Base-by-base conservation (phyloP, 2,329 filamentous ascomycete genomes). In the Apiospora phragmitis region DNA sequence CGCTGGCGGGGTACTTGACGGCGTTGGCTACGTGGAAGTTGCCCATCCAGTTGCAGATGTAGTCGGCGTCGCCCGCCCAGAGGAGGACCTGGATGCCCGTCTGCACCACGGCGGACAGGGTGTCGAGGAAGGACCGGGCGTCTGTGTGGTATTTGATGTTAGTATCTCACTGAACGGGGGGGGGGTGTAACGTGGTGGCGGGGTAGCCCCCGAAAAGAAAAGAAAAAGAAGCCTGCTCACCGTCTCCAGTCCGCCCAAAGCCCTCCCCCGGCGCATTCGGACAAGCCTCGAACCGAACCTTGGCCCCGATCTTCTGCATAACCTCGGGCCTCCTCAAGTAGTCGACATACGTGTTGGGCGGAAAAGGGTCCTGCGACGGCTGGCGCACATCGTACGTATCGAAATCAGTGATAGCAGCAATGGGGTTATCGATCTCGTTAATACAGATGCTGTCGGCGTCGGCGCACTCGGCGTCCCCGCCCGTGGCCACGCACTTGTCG, bases 31-130 rank as follows among this genome's bases (percentile, higher is more conserved):
- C 83, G 14, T 78, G 80, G 7, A 85, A 80, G 42, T 81, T 83
- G n/a, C 88, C 88, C 41, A 85, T 79, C 85, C 87, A 89, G 77
- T 89, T 90, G 74, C 87, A 89, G 69, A 89, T 87, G 79, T 83
- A 89, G 74, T 90, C 88, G 3, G 87, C 83, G 69, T 89, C 88
- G 43, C 87, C 87, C 0, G 87, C 86, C 86, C 86, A 89, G 59
- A 89, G 78, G 2, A 89, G 74, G 1, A 86, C 84, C 29, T 80
- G 81, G 42, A 89, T 82, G 2, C 85, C 85, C 9, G 82, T 82
- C 72, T 84, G 79, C 24, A 88, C 82, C 3, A 89, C 82, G 1
- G 79, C 76, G 0, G 83, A 82, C 12, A 88, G 78, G 0, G 80
- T 79, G 2, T 79, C 73, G 18, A 87, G 77, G 74, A 86, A 85